These are phyloP conservation scores for Niveomyces coronatus DNA, from an alignment of 2,329 filamentous ascomycete genomes.

Conservation along the genomic window DNA sequence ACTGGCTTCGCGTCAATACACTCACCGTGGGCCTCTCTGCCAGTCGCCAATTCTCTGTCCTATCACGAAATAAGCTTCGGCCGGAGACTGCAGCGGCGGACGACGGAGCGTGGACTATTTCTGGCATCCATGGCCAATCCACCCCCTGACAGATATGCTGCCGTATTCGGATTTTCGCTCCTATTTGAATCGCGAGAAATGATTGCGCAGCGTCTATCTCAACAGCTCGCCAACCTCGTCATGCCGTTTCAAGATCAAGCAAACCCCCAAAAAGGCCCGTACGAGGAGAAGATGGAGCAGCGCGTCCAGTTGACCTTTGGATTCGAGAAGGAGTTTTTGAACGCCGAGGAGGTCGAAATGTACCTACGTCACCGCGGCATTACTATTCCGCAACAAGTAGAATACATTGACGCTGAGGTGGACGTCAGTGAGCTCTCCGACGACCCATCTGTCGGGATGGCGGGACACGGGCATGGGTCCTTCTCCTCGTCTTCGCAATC, in stretches of 20 bases:
- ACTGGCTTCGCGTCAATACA: slow-evolving; percentile 5
- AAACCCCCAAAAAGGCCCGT: not conserved
- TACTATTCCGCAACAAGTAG: slow-evolving; percentile 47
- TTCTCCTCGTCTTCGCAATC: slow-evolving; percentile 3
- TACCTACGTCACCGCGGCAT: slow-evolving; percentile 59
- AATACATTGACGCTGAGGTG: slow-evolving; percentile 50
- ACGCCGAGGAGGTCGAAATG: slow-evolving; percentile 64
- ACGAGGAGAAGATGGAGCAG: slow-evolving; percentile 18
- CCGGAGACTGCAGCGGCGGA: slow-evolving; percentile 56
- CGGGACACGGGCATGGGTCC: not conserved
- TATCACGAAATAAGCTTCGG: slow-evolving; percentile 59
- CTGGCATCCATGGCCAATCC: slow-evolving; percentile 43
- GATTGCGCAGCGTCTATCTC: slow-evolving; percentile 32
- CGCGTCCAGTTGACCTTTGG: slow-evolving; percentile 46
- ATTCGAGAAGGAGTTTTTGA: slow-evolving; percentile 67
- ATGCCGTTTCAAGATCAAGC: slow-evolving; percentile 7
- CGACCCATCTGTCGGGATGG: not conserved
- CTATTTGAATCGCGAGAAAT: slow-evolving; percentile 43
- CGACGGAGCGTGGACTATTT: slow-evolving; percentile 51
- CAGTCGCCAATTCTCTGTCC: slow-evolving; percentile 44
- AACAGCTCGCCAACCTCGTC: slow-evolving; percentile 20
- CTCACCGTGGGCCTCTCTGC: slow-evolving; percentile 23
- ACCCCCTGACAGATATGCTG: slow-evolving; percentile 36
- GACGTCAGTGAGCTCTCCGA: slow-evolving; percentile 31
- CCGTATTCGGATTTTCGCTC: slow-evolving; percentile 60